Base-by-base conservation (phyloP, 202 grass and related monocot genomes). In the Cymbopogon flexuosus region DNA sequence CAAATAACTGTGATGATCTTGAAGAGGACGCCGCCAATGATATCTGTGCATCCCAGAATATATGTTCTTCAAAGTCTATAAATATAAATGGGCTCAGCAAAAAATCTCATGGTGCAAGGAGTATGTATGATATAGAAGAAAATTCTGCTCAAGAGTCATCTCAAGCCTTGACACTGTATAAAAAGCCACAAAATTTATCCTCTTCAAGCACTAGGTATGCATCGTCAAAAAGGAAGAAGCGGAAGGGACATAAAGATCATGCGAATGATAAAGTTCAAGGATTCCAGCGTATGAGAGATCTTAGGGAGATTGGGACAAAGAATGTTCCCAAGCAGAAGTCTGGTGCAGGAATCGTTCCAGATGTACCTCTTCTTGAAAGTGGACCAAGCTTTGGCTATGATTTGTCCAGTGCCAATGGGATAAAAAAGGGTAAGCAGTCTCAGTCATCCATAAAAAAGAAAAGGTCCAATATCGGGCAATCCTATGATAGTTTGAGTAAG, bases 271-370 rank as follows among this genome's bases (percentile, higher is more conserved):
- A 64, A 68, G 81, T 37, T 76, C 83, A 85, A 90, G 89, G 92
- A 78, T 88, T 83, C 84, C 87, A 77, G 35, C 89, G 96, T 43
- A 99, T 96, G 96, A 91, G 96, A 84, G 96, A 96, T 43, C 93
- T 99, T 77, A 79, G 81, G 27, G 93, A 97, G 65, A 93, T 99
- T 40, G 96, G 93, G 74, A 91, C 82, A 65, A 87, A 88, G 54
- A 85, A 72, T 71, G 79, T 67, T 67, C 23, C 73, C 49, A 89
- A 79, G 49, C 79, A 83, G 76, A 93, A 90, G 43, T 52, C 72
- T 29, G 77, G 82, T 78, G n/a, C 35, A 68, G 77, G 62, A 15
- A 42, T 66, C 22, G 61, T 87, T 85, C 46, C 82, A 81, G 84
- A 89, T 43, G 73, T 81, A 79, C 78, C 84, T 75, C 77, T 88